Evolutionary conservation across 2,329 filamentous ascomycete genomes (phyloP).

Genomic region (Ophiosphaerella herpotricha): DNA sequence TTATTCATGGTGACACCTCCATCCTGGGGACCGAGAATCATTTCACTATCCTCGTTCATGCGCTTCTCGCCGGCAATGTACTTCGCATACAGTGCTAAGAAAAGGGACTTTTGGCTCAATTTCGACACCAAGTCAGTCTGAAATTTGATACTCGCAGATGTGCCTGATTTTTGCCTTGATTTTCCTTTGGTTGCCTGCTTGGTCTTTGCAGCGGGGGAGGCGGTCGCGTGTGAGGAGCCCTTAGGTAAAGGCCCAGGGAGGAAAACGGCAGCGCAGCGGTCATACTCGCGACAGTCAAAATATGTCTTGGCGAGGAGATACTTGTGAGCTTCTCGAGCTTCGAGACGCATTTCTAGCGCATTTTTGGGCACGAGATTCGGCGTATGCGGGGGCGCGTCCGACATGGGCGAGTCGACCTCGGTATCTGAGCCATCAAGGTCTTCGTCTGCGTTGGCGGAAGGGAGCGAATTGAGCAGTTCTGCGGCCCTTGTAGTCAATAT

Average conservation of each 20-base stretch:
- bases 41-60: conserved; percentile 95
- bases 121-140: conserved; percentile 48
- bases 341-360: conserved; percentile 72
- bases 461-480: conserved; percentile 85
- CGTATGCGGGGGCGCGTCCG: conserved; percentile 52
- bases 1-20: conserved; percentile 83
- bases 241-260: conserved; percentile 79
- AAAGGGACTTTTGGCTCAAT: conserved; percentile 88
- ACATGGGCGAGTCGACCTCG: conserved; percentile 64
- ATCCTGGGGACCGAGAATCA: conserved; percentile 93
- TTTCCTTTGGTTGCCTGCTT: conserved; percentile 63
- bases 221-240: conserved; percentile 60
- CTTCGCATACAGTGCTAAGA: conserved; percentile 89
- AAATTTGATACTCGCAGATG: conserved; percentile 42
- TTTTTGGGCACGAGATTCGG: conserved; percentile 61
- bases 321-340: conserved; percentile 77
- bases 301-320: conserved; percentile 91
- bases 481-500: conserved; percentile 71
- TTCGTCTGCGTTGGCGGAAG: conserved; percentile 52
- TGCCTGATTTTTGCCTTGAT: conserved; percentile 37
- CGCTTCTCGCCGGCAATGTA: conserved; percentile 93
- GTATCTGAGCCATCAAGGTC: conserved; percentile 62
- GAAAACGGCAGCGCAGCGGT: conserved; percentile 89
- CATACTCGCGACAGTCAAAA: conserved; percentile 94
- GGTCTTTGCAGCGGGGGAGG: conserved; percentile 38